Conservation (phyloP, 2,329 filamentous ascomycete genomes). For the Sporothrix luriei region DNA sequence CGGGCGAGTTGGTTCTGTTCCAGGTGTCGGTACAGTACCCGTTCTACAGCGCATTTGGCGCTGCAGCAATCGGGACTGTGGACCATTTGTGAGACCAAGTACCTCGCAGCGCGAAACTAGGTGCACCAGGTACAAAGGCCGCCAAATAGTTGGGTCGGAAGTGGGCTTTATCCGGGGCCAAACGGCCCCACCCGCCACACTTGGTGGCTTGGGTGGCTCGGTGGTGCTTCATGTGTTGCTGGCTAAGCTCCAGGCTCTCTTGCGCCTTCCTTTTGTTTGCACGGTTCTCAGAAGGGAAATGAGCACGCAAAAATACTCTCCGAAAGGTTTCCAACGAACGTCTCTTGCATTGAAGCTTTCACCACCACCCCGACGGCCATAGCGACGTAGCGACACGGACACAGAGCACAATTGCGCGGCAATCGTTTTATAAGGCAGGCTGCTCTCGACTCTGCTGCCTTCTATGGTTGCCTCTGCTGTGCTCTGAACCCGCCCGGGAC, state of each 20-base stretch:
- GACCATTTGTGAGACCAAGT: background rate
- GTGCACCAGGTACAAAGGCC: background rate
- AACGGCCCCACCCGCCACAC: slow-evolving; percentile 20
- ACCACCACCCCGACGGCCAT: background rate
- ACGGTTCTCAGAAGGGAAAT: slow-evolving; percentile 13
- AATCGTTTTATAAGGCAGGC: slow-evolving; percentile 8
- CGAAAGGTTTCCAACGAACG: slow-evolving; percentile 3
- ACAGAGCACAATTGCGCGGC: background rate
- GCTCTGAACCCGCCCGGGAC: slow-evolving; percentile 16
- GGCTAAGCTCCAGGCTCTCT: slow-evolving; percentile 24
- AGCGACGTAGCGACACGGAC: background rate
- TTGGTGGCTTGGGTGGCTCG: too few relatives aligned
- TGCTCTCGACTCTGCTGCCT: slow-evolving; percentile 16
- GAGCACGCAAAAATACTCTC: slow-evolving; percentile 18
- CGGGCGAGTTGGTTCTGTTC: background rate
- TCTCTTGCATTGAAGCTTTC: background rate
- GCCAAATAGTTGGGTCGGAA: slow-evolving; percentile 17
- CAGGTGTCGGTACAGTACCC: background rate
- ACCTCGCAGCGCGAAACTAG: background rate
- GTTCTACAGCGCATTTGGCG: slow-evolving; percentile 1
- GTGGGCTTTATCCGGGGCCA: slow-evolving; percentile 22
- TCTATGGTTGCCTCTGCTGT: slow-evolving; percentile 8
- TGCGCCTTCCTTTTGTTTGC: slow-evolving; percentile 25
- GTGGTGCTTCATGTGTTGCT: background rate
- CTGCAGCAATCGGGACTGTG: background rate